phyloP scores from a whole-genome alignment of 2,329 filamentous ascomycete species.

The Talaromyces rugulosus region DNA sequence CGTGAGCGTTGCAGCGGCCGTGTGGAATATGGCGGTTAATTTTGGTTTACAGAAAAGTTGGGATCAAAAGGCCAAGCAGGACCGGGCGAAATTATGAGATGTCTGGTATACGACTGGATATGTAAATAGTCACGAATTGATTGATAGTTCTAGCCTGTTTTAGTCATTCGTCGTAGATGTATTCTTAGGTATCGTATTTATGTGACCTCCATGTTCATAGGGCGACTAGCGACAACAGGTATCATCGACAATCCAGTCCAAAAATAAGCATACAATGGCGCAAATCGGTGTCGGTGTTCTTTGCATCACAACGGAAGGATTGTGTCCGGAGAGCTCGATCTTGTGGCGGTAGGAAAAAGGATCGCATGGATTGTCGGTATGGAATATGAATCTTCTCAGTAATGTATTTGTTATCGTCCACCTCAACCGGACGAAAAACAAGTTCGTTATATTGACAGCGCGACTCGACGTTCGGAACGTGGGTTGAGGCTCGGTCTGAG shows the following conservation, averaged over 20 bases:
- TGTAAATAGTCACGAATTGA: background rate
- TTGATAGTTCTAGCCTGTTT: background rate
- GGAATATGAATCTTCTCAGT: background rate
- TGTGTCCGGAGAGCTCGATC: background rate
- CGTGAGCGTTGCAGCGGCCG: constrained; percentile 62
- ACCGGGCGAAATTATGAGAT: constrained; percentile 37
- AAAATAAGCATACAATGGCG: background rate
- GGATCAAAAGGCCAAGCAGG: constrained; percentile 56
- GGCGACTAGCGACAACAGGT: background rate
- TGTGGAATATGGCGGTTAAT: constrained; percentile 71
- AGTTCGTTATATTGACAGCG: background rate
- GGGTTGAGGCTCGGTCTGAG: constrained; percentile 24
- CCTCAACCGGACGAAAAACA: background rate
- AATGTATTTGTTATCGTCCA: background rate
- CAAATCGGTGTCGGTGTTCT: background rate
- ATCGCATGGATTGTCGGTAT: background rate
- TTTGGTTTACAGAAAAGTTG: constrained; percentile 65
- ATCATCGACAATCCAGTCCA: background rate
- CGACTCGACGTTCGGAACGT: background rate
- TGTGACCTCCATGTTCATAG: background rate
- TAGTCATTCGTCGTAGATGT: background rate
- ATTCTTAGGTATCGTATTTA: background rate
- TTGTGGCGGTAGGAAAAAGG: background rate
- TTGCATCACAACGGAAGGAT: background rate
- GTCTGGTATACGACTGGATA: background rate